A percentile compares a stretch with the other conserved stretches of the same genome.
phyloP scores from a whole-genome alignment of 2,329 filamentous ascomycete genomes.

The Colletotrichum acutatum region DNA sequence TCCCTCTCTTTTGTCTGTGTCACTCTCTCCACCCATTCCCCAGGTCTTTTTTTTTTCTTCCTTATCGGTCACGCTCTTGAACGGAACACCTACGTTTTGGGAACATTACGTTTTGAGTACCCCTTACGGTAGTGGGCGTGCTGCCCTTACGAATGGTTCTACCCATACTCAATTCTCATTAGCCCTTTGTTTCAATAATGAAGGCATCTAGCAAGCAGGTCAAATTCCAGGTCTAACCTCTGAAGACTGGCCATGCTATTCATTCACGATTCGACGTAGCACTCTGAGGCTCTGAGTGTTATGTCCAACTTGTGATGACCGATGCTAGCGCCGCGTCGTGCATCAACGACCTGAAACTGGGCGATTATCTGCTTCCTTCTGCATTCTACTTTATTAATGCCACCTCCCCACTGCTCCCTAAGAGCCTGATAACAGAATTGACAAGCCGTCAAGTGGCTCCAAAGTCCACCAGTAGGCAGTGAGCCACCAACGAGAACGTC shows the following conservation, averaged over 20 bases:
- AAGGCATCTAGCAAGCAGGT: not conserved
- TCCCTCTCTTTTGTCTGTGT: not conserved
- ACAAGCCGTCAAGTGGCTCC: not conserved
- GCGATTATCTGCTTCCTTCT: slow-evolving; percentile 20
- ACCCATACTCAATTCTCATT: not conserved
- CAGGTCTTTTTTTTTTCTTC: not conserved
- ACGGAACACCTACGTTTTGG: no score
- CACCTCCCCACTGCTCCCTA: not conserved
- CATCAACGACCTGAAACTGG: slow-evolving; percentile 32
- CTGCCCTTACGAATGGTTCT: not conserved
- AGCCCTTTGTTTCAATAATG: not conserved
- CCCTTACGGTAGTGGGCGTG: not conserved
- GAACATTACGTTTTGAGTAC: not conserved
- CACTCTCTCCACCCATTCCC: not conserved
- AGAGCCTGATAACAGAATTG: not conserved
- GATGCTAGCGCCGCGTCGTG: slow-evolving; percentile 11
- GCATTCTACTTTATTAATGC: not conserved
- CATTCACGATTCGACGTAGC: not conserved
- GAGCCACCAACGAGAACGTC: slow-evolving; percentile 2
- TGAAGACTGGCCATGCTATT: not conserved
- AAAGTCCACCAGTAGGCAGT: not conserved
- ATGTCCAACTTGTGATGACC: slow-evolving; percentile 10
- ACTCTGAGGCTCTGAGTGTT: not conserved
- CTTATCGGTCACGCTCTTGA: not conserved
- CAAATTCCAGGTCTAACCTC: not conserved